These are phyloP conservation scores for Pistacia vera DNA, from an alignment of 345 rosid genomes.

Conservation along the genomic window DNA sequence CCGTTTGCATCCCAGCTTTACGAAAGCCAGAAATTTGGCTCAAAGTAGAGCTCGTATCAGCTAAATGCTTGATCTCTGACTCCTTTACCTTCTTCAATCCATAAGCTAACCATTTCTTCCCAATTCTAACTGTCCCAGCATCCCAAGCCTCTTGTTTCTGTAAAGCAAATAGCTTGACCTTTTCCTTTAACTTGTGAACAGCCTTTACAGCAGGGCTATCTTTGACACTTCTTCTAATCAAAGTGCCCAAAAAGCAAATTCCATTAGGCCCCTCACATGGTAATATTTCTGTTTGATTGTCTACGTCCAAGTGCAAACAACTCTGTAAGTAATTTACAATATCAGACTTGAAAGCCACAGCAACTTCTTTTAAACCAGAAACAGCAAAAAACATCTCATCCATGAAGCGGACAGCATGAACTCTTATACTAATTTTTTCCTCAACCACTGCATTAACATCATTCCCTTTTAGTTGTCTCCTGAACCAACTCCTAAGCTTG, in stretches of 20 bases:
- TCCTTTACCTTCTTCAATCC: conserved; percentile 91
- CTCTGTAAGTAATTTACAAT: conserved; percentile 49
- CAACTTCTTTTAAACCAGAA: conserved; percentile 66
- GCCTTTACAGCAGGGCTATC: conserved; percentile 68
- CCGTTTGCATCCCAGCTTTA: conserved; percentile 88
- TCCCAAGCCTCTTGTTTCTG: conserved; percentile 88
- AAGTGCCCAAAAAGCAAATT: conserved; percentile 68
- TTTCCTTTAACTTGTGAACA: conserved; percentile 89
- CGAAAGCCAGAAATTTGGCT: conserved; percentile 70
- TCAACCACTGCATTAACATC: conserved; percentile 24
- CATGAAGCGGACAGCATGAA: conserved; percentile 78
- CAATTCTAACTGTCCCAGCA: conserved; percentile 71
- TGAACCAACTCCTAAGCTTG: conserved; percentile 76
- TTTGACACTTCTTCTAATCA: conserved; percentile 53
- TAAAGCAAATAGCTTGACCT: conserved; percentile 59
- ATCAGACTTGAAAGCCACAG: conserved; percentile 56
- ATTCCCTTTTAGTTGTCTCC: conserved; percentile 69
- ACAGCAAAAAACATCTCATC: conserved; percentile 82
- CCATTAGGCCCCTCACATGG: conserved; percentile 52
- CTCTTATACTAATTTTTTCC: conserved; percentile 40
- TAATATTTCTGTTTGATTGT: conserved; percentile 40
- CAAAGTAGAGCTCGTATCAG: conserved; percentile 62
- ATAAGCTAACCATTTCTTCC: conserved; percentile 89
- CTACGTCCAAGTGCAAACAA: conserved; percentile 54
- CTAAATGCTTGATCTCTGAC: conserved; percentile 84